Evolutionary conservation across 768 basidiomycete genomes (phyloP).

Genomic region (Suillus cothurnatus): DNA sequence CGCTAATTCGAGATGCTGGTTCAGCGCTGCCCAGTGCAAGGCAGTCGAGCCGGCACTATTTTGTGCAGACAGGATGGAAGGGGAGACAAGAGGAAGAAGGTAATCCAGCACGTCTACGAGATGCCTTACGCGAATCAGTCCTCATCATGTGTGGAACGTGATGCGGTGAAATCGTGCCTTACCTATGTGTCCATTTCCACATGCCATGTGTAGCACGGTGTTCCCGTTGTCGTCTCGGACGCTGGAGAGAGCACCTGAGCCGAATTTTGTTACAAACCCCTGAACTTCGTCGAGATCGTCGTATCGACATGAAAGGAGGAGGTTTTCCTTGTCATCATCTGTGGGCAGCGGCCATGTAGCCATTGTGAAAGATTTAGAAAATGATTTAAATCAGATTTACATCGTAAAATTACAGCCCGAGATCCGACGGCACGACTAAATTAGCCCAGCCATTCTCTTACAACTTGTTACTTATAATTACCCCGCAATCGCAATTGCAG

Average conservation of each 20-base stretch:
- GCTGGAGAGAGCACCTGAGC: slow-evolving; percentile 45
- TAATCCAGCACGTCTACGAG: slow-evolving; percentile 72
- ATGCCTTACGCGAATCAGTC: slow-evolving; percentile 48
- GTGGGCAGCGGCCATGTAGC: slow-evolving; percentile 29
- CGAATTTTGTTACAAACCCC: slow-evolving; percentile 62
- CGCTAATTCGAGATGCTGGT: slow-evolving; percentile 67
- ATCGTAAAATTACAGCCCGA: neutral
- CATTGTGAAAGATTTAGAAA: slow-evolving; percentile 10
- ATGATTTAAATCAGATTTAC: neutral
- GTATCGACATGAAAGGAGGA: slow-evolving; percentile 84
- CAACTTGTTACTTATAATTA: no score
- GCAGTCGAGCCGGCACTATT: slow-evolving; percentile 82
- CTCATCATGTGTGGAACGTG: slow-evolving; percentile 10
- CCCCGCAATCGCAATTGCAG: neutral
- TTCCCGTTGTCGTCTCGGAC: slow-evolving; percentile 79
- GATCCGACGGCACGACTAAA: neutral
- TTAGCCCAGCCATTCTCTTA: no score
- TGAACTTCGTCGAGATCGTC: slow-evolving; percentile 84
- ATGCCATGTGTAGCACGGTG: slow-evolving; percentile 82
- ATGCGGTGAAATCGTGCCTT: slow-evolving; percentile 23
- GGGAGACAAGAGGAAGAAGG: slow-evolving; percentile 61
- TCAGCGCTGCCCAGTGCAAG: slow-evolving; percentile 90
- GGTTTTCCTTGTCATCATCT: slow-evolving; percentile 64
- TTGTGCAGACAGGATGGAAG: slow-evolving; percentile 57
- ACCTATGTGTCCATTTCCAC: slow-evolving; percentile 90